Evolutionary conservation across 106 monocot genomes (phyloP), one percentile per base, ranked within the genome.

Genomic region (Platanthera guangdongensis): DNA sequence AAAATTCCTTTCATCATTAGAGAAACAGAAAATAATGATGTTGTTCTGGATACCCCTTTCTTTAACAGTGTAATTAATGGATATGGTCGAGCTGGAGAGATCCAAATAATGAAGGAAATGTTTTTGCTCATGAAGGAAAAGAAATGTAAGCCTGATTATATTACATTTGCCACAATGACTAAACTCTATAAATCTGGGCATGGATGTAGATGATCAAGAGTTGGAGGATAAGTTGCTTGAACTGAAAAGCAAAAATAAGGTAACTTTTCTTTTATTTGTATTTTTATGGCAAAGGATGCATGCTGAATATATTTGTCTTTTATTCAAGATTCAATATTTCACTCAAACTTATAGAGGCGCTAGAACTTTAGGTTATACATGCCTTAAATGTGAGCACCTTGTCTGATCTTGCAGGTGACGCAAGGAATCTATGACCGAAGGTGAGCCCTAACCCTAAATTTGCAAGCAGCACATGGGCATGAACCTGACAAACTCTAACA

Each of bases 11-110:
- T 77, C 47, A 83, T 93, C 51, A 83, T 93, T 52, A 78, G 89
- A 80, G 90, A 97, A 74, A 84, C 82, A 76, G 93, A 94, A 73
- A 97, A 97, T 77, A 83, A 86, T 21, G 77, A 89, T 88, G 91
- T 97, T 78, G 65, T 67, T 47, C 69, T 91, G 48, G 97, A 97
- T 67, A 78, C 93, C 8, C 70, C 91, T 45, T 97, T 97, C 82
- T 97, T 94, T 63, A 97, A 97, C 70, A 85, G 91, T 79, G 84
- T 97, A 16, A 88, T 97, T 53, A 83, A 76, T 94, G 94, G 91
- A 39, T 97, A 91, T 86, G 93, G 91, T 16, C 82, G 89, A 22
- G 84, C 87, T 73, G 88, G 93, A 75, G 80, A 91, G 52, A 75
- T 94, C 54, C 76, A 80, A 63, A 89, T 87, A 71, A 97, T 94